phyloP scores from a whole-genome alignment of 2,329 filamentous ascomycete genomes.

The Botrytis fabae region DNA sequence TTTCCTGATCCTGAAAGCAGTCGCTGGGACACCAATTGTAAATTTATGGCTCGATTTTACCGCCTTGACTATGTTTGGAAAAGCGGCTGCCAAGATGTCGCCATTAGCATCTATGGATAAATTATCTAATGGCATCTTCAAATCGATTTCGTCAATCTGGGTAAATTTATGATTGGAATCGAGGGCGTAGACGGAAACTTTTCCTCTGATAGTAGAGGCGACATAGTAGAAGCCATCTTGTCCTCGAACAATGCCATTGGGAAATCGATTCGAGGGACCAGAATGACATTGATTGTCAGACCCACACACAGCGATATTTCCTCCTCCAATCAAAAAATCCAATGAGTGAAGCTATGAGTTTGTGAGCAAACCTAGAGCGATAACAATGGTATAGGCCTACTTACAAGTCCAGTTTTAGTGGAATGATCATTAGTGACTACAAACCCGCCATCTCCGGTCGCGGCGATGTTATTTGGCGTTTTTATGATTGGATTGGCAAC shows the following conservation, averaged over 20 bases:
- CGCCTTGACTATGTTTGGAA: conserved; percentile 37
- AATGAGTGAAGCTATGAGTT: conserved; percentile 20
- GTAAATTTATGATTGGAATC: conserved; percentile 25
- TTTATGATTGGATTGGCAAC: conserved; percentile 38
- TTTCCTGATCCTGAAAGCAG: not conserved
- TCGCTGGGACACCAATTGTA: not conserved
- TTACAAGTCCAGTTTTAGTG: conserved; percentile 30
- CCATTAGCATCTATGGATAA: conserved; percentile 42
- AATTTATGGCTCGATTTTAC: conserved; percentile 33
- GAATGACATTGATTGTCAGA: conserved; percentile 2
- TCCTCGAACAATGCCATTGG: conserved; percentile 42
- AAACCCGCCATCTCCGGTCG: conserved; percentile 40
- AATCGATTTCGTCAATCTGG: conserved; percentile 35
- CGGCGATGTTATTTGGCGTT: conserved; percentile 42
- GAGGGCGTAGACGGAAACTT: not conserved
- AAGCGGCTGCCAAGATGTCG: conserved; percentile 40
- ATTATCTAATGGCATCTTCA: conserved; percentile 41
- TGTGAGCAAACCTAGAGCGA: not conserved
- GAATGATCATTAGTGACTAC: conserved; percentile 43
- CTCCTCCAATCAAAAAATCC: conserved; percentile 37
- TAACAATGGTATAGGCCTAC: not conserved
- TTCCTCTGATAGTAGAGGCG: conserved; percentile 31
- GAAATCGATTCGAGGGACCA: conserved; percentile 26
- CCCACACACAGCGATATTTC: conserved; percentile 39
- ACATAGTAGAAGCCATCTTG: conserved; percentile 42